Conservation (phyloP, 139 green algal genomes). For the Closterium sp. region DNA sequence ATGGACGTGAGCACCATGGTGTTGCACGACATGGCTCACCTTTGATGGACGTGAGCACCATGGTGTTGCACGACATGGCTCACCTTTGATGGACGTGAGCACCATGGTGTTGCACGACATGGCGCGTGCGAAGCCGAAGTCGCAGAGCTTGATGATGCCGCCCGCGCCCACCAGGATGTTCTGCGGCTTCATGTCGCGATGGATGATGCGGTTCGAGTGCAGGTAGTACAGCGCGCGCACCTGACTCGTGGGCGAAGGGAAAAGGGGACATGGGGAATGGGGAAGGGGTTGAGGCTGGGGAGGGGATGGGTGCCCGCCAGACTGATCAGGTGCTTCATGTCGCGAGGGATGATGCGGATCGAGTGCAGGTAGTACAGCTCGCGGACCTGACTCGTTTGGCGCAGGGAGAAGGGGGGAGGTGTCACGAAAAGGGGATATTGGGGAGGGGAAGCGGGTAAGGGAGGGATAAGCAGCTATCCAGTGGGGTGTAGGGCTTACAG, state of each 20-base stretch:
- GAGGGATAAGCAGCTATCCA: neutral
- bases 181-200: slow-evolving; percentile 92
- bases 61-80: too few relatives aligned
- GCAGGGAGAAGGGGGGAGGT: too few relatives aligned
- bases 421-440: too few relatives aligned
- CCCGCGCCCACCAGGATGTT: slow-evolving; percentile 78
- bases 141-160: slow-evolving; percentile 81
- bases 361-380: neutral
- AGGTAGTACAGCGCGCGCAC: slow-evolving; percentile 89
- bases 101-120: slow-evolving; percentile 89
- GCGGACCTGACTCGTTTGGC: neutral
- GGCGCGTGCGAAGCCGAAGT: slow-evolving; percentile 87
- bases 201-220: slow-evolving; percentile 90
- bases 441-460: too few relatives aligned
- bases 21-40: too few relatives aligned
- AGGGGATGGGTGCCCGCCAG: too few relatives aligned
- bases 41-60: too few relatives aligned
- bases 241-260: slow-evolving; percentile 48
- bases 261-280: too few relatives aligned
- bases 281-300: too few relatives aligned
- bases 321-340: too few relatives aligned
- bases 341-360: too few relatives aligned
- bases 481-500: neutral
- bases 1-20: too few relatives aligned
- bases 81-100: slow-evolving; percentile 55